A percentile compares a stretch with the other conserved stretches of the same genome.
phyloP scores from a whole-genome alignment of 2,329 filamentous ascomycete species.

The Cadophora sp. region DNA sequence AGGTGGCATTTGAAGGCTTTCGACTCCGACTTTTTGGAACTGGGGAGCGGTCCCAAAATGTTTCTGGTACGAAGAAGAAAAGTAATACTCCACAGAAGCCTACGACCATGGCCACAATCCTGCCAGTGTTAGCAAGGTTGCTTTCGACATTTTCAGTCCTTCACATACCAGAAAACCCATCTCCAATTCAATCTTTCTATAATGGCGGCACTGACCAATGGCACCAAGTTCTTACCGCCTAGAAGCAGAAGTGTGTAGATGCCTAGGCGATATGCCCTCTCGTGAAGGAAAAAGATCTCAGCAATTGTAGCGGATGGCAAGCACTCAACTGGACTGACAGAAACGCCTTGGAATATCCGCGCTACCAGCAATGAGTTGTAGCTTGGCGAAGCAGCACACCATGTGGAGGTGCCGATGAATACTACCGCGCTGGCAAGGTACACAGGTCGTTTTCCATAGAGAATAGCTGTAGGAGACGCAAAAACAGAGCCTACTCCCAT shows the following conservation, averaged over 20 bases:
- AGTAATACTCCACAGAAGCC: slow-evolving; percentile 73
- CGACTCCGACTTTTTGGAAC: slow-evolving; percentile 34
- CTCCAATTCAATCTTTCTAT: slow-evolving; percentile 82
- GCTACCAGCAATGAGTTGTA: slow-evolving; percentile 82
- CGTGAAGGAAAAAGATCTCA: slow-evolving; percentile 95
- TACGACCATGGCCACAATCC: slow-evolving; percentile 83
- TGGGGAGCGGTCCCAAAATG: slow-evolving; percentile 91
- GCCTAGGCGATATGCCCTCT: slow-evolving; percentile 89
- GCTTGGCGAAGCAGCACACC: slow-evolving; percentile 85
- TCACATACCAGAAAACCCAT: slow-evolving; percentile 86
- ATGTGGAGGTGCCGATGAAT: slow-evolving; percentile 79
- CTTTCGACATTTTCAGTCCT: neutral
- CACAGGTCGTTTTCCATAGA: slow-evolving; percentile 89
- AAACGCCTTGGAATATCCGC: slow-evolving; percentile 85
- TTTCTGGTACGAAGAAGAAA: slow-evolving; percentile 93
- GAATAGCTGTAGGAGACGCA: slow-evolving; percentile 87
- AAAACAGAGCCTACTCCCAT: slow-evolving; percentile 84
- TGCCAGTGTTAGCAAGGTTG: slow-evolving; percentile 45
- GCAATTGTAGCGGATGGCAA: slow-evolving; percentile 92
- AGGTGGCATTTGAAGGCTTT: slow-evolving; percentile 21
- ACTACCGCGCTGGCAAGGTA: slow-evolving; percentile 80
- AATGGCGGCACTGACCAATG: slow-evolving; percentile 83
- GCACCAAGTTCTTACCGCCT: slow-evolving; percentile 89
- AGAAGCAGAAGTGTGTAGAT: slow-evolving; percentile 91
- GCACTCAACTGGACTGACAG: slow-evolving; percentile 90